A percentile compares a stretch with the other conserved stretches of the same genome.
Evolutionary conservation across 441 rosid species (phyloP).

Genomic region (Lepidium campestre): DNA sequence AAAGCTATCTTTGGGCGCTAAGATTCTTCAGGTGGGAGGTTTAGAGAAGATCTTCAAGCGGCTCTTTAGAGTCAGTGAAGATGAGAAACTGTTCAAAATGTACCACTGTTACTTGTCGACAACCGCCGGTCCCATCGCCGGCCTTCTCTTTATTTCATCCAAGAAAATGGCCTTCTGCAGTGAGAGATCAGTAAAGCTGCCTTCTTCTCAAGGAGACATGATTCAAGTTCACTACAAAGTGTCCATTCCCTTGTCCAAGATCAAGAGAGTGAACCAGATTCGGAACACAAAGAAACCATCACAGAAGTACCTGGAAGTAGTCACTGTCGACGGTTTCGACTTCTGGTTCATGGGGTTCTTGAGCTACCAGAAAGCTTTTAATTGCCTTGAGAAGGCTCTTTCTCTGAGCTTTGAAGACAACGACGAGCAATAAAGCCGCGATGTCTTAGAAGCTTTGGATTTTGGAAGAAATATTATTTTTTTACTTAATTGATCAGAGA

Average conservation of each 20-base stretch:
- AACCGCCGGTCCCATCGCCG: slow-evolving; percentile 68
- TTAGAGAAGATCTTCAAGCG: slow-evolving; percentile 47
- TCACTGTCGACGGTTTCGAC: slow-evolving; percentile 59
- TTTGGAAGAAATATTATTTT: slow-evolving; percentile 18
- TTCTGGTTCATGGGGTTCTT: slow-evolving; percentile 96
- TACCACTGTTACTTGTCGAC: slow-evolving; percentile 67
- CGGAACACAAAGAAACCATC: slow-evolving; percentile 58
- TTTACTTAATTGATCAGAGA: slow-evolving; percentile 7
- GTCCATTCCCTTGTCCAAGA: slow-evolving; percentile 51
- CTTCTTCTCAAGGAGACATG: slow-evolving; percentile 44
- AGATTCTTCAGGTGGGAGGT: slow-evolving; percentile 59
- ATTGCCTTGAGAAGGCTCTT: slow-evolving; percentile 42
- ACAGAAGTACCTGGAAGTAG: slow-evolving; percentile 59
- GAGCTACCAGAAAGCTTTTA: slow-evolving; percentile 53
- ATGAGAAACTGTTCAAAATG: slow-evolving; percentile 48
- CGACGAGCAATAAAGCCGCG: background rate
- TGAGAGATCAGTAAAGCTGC: slow-evolving; percentile 52
- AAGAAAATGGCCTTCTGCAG: slow-evolving; percentile 63
- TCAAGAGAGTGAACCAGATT: slow-evolving; percentile 46
- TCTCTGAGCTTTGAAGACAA: background rate
- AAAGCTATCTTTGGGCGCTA: slow-evolving; percentile 62
- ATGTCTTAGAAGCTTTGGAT: slow-evolving; percentile 7
- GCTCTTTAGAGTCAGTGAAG: slow-evolving; percentile 40
- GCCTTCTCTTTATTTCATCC: slow-evolving; percentile 57
- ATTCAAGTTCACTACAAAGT: slow-evolving; percentile 48